These are phyloP conservation scores for Diaporthe aspalathi DNA, from an alignment of 2,329 filamentous ascomycete genomes.

Conservation along the genomic window DNA sequence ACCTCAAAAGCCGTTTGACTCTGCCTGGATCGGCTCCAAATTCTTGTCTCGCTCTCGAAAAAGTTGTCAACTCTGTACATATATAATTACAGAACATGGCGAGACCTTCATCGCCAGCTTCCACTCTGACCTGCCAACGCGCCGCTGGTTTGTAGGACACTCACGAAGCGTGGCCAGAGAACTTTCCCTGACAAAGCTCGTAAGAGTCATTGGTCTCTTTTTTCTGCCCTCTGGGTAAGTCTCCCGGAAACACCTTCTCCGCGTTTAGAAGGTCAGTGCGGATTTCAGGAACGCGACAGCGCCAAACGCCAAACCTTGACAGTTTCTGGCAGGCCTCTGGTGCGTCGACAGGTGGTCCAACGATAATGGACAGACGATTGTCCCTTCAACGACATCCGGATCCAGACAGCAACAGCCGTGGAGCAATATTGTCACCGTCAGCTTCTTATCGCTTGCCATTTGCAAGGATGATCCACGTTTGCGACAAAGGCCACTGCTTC, in stretches of 20 bases:
- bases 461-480: not conserved
- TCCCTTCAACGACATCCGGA: too few species aligned
- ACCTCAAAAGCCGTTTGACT: not conserved
- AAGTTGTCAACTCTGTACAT: not conserved
- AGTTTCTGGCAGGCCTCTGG: not conserved
- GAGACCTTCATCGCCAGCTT: too few species aligned
- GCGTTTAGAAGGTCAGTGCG: not conserved
- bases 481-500: not conserved
- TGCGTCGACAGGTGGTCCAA: not conserved
- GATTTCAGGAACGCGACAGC: too few species aligned
- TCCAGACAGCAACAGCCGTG: too few species aligned
- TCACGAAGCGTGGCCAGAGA: too few species aligned
- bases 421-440: not conserved
- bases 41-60: too few species aligned
- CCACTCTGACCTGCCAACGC: not conserved
- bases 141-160: fast-evolving
- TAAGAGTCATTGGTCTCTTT: too few species aligned
- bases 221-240: too few species aligned
- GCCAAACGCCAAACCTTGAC: not conserved
- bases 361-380: too few species aligned
- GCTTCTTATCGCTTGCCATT: not conserved
- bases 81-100: not conserved
- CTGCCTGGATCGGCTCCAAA: too few species aligned
- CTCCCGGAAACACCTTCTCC: fast-evolving
- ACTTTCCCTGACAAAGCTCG: not conserved